Evolutionary conservation across 2,329 filamentous ascomycete species (phyloP).

Genomic region (Talaromyces sp.): DNA sequence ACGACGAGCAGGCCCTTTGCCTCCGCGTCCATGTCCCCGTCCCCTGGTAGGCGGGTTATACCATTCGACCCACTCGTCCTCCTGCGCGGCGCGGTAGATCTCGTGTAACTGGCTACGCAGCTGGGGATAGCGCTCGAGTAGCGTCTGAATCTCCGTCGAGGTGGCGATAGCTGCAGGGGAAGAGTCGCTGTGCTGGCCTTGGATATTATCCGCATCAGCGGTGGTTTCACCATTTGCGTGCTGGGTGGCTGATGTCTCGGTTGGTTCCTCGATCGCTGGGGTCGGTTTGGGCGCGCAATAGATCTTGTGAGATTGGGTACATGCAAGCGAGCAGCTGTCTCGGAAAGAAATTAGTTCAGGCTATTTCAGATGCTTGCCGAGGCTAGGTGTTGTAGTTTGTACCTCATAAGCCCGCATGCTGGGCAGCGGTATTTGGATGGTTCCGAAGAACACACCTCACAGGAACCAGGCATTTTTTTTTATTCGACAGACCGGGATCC

Average conservation of each 20-base stretch:
- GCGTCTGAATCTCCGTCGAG: conserved; percentile 38
- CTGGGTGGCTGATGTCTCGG: conserved; percentile 7
- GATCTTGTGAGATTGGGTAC: conserved; percentile 49
- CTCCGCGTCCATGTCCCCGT: conserved; percentile 30
- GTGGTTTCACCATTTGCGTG: conserved; percentile 11
- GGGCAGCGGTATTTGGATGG: conserved; percentile 45
- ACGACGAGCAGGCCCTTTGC: conserved; percentile 28
- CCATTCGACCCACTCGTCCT: conserved; percentile 45
- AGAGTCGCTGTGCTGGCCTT: neutral
- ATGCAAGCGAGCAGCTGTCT: conserved; percentile 49
- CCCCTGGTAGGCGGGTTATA: conserved; percentile 25
- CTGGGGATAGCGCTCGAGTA: conserved; percentile 42
- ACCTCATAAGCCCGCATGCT: conserved; percentile 43
- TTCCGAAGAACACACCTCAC: conserved; percentile 43
- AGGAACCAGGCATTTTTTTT: conserved; percentile 34
- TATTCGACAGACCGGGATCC: conserved; percentile 13
- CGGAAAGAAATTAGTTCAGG: neutral
- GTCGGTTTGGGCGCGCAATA: conserved; percentile 41
- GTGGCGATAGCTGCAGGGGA: conserved; percentile 23
- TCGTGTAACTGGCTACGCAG: conserved; percentile 44
- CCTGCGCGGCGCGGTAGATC: conserved; percentile 46
- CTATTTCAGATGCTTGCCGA: neutral
- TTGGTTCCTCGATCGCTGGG: conserved; percentile 18
- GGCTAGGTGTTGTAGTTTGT: conserved; percentile 5
- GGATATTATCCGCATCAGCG: conserved; percentile 5